Evolutionary conservation across 805 yeast genomes (phyloP).

Genomic region (Isabelozyma pseudorhagii): DNA sequence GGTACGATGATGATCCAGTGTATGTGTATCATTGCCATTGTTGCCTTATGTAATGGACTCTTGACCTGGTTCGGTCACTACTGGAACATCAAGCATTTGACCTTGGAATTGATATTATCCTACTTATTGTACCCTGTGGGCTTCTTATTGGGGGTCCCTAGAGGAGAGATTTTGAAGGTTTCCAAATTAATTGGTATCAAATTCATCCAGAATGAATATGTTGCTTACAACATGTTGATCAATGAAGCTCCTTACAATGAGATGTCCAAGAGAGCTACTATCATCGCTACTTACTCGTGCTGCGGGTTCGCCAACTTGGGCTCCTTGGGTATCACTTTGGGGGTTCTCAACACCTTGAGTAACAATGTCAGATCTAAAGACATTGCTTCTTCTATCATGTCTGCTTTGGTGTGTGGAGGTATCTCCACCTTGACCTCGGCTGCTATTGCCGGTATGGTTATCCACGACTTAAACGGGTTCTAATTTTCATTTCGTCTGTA

Average conservation of each 20-base stretch:
- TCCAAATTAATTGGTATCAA: conserved; percentile 53
- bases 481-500: neutral
- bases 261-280: conserved; percentile 48
- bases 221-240: conserved; percentile 45
- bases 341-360: conserved; percentile 56
- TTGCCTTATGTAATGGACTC: conserved; percentile 52
- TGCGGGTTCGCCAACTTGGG: conserved; percentile 66
- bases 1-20: conserved; percentile 56
- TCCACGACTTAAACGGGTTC: conserved; percentile 42
- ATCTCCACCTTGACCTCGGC: conserved; percentile 55
- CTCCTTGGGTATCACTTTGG: conserved; percentile 58
- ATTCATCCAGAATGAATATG: conserved; percentile 61
- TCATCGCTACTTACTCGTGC: conserved; percentile 58
- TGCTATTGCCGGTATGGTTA: conserved; percentile 61
- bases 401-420: conserved; percentile 52
- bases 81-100: conserved; percentile 54
- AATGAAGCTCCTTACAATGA: conserved; percentile 41
- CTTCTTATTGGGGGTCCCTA: conserved; percentile 55
- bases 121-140: conserved; percentile 60
- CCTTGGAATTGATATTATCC: conserved; percentile 54
- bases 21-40: conserved; percentile 59
- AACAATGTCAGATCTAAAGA: conserved; percentile 46
- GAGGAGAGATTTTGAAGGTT: conserved; percentile 48
- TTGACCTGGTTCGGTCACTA: conserved; percentile 60
- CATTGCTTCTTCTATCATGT: conserved; percentile 42